phyloP scores from a whole-genome alignment of 768 basidiomycete genomes.

The Psilocybe azurescens region DNA sequence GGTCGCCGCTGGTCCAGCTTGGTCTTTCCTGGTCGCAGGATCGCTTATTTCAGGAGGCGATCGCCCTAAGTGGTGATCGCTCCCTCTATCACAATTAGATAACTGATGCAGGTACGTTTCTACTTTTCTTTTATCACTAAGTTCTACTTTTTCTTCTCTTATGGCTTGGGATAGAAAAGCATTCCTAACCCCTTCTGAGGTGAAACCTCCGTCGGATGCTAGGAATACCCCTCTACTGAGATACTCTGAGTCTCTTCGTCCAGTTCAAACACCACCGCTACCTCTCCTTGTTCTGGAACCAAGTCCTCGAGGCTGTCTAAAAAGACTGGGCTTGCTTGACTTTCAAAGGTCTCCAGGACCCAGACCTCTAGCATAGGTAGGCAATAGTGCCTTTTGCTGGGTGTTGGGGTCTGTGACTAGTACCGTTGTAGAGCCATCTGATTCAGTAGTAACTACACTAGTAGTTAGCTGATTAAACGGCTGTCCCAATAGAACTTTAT shows the following conservation, averaged over 20 bases:
- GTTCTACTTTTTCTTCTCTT: too few species aligned
- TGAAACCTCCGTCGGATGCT: neutral
- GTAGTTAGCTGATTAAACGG: conserved; percentile 33
- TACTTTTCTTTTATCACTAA: too few species aligned
- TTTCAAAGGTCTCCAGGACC: neutral
- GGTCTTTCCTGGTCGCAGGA: too few species aligned
- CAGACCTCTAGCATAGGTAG: conserved; percentile 6
- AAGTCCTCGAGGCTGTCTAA: conserved; percentile 23
- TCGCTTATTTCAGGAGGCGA: too few species aligned
- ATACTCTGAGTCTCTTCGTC: neutral
- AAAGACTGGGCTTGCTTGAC: conserved; percentile 2
- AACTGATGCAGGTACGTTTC: too few species aligned
- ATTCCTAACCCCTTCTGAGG: neutral
- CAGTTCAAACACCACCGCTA: conserved; percentile 6
- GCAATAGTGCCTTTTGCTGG: conserved; percentile 4
- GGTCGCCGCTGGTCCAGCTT: too few species aligned
- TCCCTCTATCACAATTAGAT: too few species aligned
- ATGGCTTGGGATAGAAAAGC: too few species aligned
- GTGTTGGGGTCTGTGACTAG: conserved; percentile 32
- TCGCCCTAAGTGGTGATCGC: too few species aligned
- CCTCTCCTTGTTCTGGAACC: conserved; percentile 18
- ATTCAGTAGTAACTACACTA: conserved; percentile 20
- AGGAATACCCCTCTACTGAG: neutral
- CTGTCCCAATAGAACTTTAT: conserved; percentile 33
- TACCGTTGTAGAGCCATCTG: conserved; percentile 23